A percentile compares a stretch with the other conserved stretches of the same genome.
These are phyloP conservation scores for Santalum album DNA, from an alignment of 164 flowering plant species.

Conservation along the genomic window DNA sequence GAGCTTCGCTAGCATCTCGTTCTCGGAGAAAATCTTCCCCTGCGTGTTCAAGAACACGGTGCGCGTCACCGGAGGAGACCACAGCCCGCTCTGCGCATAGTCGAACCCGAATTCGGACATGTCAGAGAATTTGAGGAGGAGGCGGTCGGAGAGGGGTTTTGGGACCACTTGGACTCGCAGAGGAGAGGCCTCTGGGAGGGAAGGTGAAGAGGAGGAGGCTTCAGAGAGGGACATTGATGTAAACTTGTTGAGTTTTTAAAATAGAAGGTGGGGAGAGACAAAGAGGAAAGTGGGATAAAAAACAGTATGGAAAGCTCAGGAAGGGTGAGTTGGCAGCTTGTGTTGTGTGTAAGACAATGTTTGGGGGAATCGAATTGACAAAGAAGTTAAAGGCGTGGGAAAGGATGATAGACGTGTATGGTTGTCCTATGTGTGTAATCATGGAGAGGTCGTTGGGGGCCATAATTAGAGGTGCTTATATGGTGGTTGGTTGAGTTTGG, in stretches of 20 bases:
- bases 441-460: slow-evolving; percentile 18
- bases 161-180: slow-evolving; percentile 43
- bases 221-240: slow-evolving; percentile 10
- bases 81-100: slow-evolving; percentile 58
- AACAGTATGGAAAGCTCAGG: background rate
- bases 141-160: slow-evolving; percentile 40
- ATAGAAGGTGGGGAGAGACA: background rate
- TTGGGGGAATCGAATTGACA: background rate
- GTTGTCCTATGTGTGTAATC: slow-evolving; percentile 21
- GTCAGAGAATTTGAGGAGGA: slow-evolving; percentile 63
- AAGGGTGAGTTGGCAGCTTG: background rate
- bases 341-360: background rate
- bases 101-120: slow-evolving; percentile 50
- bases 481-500: background rate
- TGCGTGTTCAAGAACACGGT: slow-evolving; percentile 42
- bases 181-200: slow-evolving; percentile 5
- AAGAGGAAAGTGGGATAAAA: background rate
- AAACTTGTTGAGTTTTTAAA: background rate
- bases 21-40: slow-evolving; percentile 22
- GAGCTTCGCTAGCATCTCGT: slow-evolving; percentile 16
- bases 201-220: slow-evolving; percentile 12
- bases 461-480: background rate
- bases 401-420: slow-evolving; percentile 23
- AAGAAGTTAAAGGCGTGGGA: background rate
- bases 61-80: slow-evolving; percentile 73